Evolutionary conservation across 345 rosid species (phyloP), one percentile per base, ranked within the genome.

Genomic region (Gynandropsis gynandra): DNA sequence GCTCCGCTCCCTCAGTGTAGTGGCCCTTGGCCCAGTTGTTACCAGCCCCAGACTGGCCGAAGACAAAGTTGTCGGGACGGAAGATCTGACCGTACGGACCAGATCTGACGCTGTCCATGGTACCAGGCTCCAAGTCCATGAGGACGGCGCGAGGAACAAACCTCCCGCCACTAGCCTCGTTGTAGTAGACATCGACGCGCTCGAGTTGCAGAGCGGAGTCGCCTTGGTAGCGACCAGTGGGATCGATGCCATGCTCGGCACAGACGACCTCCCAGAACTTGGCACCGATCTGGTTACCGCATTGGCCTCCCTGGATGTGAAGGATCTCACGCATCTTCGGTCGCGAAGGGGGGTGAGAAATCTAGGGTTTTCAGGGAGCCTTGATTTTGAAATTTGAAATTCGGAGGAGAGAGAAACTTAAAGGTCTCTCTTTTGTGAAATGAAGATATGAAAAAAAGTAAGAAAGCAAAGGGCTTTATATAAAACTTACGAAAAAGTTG

Each of bases 221-320:
- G 38, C 68, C 68, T 0, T 21, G 20, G 62, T 64, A 64, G 1
- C 68, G 40, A 12, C 68, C 68, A 20, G 68, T 64, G 27, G 57
- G 56, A 49, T 64, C 68, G 11, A 63, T 55, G 27, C 68, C 68
- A 56, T 63, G 67, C 21, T 63, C 67, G 43, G 54, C 67, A 52
- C 67, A 63, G 15, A 63, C 49, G 1, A 63, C 61, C 47, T 63
- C 67, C 67, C 67, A 63, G 55, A 63, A 63, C 61, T 63, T 63
- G 29, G 67, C 60, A 8, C 68, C 62, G 46, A 63, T 63, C 62
- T 63, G 68, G 68, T 63, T 63, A 33, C 62, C 68, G n/a, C 68
- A 63, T 15, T 63, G 68, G 38, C 68, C 62, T 40, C 52, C 68
- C 7, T 63, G 68, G 16, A 63, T 64, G 52, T 64, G 68, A 48